Base-by-base conservation (phyloP, 2,329 filamentous ascomycete species). In the Fusarium longipes region DNA sequence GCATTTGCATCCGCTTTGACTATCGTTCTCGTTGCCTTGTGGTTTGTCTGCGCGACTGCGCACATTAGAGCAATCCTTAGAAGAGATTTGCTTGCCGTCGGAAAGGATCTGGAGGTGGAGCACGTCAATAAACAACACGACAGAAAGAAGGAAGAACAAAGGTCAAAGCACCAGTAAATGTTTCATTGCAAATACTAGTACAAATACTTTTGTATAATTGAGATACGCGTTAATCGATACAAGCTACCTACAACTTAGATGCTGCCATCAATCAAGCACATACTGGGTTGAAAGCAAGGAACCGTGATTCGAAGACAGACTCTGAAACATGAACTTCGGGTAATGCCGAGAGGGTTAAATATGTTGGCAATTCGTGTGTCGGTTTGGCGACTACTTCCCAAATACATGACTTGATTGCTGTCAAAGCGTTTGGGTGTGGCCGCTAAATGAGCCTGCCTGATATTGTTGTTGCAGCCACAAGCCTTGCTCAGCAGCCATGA, bases 41-140 rank as follows among this genome's bases (percentile, higher is more conserved):
- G 60, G 60, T 45, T 63, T 11, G 12, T 63, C 2, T 63, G 60
- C 0, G 51, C 58, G 1, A 17, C 17, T 10, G 45, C 35, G 0
- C 60, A 63, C 4, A 58, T 63, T 1, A 11, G 51, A 1, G 60
- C 60, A 0, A 7, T 63, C 2, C 6, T 63, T 0, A 58, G 22
- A 1, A 58, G 29, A 18, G 52, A 58, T 18, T 12, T 63, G 1
- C 59, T 63, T 22, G 60, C 59, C 14, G 44, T 52, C 9, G 59
- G 59, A 10, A 63, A 63, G n/a, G 60, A 63, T 15, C 22, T 58
- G 3, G 51, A 58, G 10, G 60, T 63, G 9, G 60, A 63, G 15
- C 10, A 63, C 51, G 60, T 63, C 0, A 63, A 63, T 1, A 25
- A 38, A 1, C 44, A 63, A 2, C 60, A 64, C 9, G 44, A 63